Evolutionary conservation across 164 flowering plant genomes (phyloP), one percentile per base, ranked within the genome.

Genomic region (Houttuynia cordata): DNA sequence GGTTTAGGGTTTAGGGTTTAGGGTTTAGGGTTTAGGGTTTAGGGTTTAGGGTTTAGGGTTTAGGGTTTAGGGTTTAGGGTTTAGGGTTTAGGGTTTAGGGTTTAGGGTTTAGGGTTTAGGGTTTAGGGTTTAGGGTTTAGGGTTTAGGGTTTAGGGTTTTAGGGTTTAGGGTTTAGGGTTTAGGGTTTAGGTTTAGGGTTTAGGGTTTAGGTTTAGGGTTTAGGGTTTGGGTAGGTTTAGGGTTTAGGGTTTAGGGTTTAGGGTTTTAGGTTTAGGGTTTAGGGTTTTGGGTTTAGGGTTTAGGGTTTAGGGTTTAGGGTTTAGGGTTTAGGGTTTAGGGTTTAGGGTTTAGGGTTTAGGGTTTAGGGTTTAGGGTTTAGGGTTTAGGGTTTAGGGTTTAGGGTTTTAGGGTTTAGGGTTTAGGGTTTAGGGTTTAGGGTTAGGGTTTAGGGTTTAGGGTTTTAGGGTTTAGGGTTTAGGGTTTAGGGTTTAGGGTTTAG

Each of bases 181-280:
- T 49, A 30, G 54, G 60, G 57, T 63, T 63, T 40, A 47, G 60
- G 60, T 49, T 63, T 64, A 51, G 53, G 60, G 60, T 56, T 64
- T 64, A 64, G 60, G 60, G 53, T 63, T 63, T 63, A 63, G 55
- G n/a, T n/a, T n/a, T n/a, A n/a, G n/a, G n/a, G n/a, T n/a, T n/a
- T n/a, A n/a, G n/a, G n/a, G n/a, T n/a, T n/a, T n/a, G n/a, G n/a
- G n/a, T n/a, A n/a, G 60, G 25, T 64, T 64, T 56, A 57, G 61
- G 61, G 52, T 56, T 64, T 64, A 56, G n/a, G 55, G n/a, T n/a
- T n/a, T n/a, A n/a, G n/a, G n/a, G n/a, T n/a, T n/a, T n/a, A n/a
- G n/a, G n/a, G n/a, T n/a, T n/a, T n/a, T n/a, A n/a, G n/a, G n/a
- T n/a, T n/a, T n/a, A n/a, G n/a, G n/a, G n/a, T n/a, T n/a, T n/a